Base-by-base conservation (phyloP, 1,284 basidiomycete genomes). In the Rhodotorula sp. region DNA sequence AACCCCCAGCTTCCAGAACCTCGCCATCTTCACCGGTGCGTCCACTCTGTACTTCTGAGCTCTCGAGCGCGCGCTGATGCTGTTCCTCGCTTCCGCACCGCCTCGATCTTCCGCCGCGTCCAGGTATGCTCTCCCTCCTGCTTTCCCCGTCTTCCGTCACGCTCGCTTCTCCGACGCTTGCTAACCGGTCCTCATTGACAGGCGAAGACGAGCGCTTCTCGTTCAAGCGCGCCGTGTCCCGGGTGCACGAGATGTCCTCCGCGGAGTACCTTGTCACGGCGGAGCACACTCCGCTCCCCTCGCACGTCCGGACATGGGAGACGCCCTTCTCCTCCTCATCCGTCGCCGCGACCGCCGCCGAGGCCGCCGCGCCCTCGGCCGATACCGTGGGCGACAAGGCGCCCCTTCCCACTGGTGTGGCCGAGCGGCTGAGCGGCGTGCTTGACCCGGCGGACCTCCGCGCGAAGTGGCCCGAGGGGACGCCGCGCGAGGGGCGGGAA, bases 231-330 rank as follows among this genome's bases (percentile, higher is more conserved):
- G 89, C 89, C 0, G 84, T 90, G 1, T 89, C 88, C 12, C 83
- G 88, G 25, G 80, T 90, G 44, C 82, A 86, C 62, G 88, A 91
- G 80, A 89, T 90, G 87, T 87, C 86, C 34, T 86, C 85, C 61
- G 82, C 83, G 32, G 80, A 81, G 36, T 88, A 88, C 80, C 75
- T 76, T 62, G 70, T 72, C 25, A 72, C 68, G 19, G 70, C 69
- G 1, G 48, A 62, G 8, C 73, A 74, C 59, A 51, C 70, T 7
- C 75, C 75, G 0, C 61, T 76, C 22, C 68, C 69, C 2, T 67
- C 69, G 2, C 58, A 64, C 21, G 64, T 76, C 19, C 68, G 75
- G 2, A 71, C 69, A 4, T 76, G 75, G 75, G 75, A 76, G 56
- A 61, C 64, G 8, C 7, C 56, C 12, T 50, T 27, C 37, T 21